Percentiles rank a stretch among this genome's conserved stretches.
Conservation (phyloP, 23 red algal genomes). For the Pyropia yezoensis region DNA sequence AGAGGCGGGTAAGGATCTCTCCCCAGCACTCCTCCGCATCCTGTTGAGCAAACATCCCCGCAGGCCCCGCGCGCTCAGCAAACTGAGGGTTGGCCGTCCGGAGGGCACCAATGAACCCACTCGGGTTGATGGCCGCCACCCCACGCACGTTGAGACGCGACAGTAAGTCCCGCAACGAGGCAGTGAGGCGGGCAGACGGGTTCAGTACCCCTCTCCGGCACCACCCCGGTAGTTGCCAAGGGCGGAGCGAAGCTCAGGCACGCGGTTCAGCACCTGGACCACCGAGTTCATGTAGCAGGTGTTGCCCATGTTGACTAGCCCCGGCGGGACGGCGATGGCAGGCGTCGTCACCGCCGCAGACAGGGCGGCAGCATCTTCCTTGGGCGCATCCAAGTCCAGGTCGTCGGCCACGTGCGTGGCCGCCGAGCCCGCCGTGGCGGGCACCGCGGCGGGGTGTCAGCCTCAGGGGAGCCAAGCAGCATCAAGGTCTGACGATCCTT, state of each 20-base stretch:
- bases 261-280: slow-evolving; percentile 61
- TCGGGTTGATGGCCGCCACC: slow-evolving; percentile 36
- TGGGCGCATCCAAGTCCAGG: slow-evolving; percentile 23
- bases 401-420: slow-evolving; percentile 23
- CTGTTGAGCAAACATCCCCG: slow-evolving; percentile 82
- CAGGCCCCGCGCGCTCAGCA: slow-evolving; percentile 39
- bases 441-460: slow-evolving; percentile 17
- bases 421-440: slow-evolving; percentile 6
- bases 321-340: slow-evolving; percentile 21
- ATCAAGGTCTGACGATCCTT: slow-evolving; percentile 60
- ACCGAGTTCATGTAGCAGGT: slow-evolving; percentile 96
- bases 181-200: slow-evolving; percentile 29
- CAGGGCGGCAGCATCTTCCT: too few species aligned
- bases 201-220: slow-evolving; percentile 18
- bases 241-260: slow-evolving; percentile 39
- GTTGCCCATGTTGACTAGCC: slow-evolving; percentile 86
- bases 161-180: slow-evolving; percentile 35
- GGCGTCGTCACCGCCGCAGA: slow-evolving; percentile 2
- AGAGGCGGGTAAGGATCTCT: slow-evolving; percentile 37
- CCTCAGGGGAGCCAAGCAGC: slow-evolving; percentile 76
- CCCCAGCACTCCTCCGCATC: slow-evolving; percentile 97
- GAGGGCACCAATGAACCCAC: slow-evolving; percentile 39
- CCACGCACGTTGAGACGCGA: slow-evolving; percentile 4
- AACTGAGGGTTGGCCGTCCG: slow-evolving; percentile 84
- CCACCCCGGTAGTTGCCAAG: slow-evolving; percentile 14